A percentile compares a stretch with the other conserved stretches of the same genome.
Conservation (phyloP, 352 stramenopile species). For the Pythium vanterpoolii region DNA sequence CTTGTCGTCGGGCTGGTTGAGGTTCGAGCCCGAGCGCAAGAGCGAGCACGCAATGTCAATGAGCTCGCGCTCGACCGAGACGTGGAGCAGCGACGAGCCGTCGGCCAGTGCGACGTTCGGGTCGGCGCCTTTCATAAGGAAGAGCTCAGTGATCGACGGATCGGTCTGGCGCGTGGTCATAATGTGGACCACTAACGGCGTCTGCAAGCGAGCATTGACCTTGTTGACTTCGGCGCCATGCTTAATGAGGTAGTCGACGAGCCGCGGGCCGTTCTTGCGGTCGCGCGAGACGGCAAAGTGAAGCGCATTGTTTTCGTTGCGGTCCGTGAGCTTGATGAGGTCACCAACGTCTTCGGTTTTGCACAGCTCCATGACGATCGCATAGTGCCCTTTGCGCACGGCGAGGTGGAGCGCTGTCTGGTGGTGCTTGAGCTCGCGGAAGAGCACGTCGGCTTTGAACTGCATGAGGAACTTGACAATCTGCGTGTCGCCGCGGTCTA, state of each 20-base stretch:
- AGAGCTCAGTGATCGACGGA: slow-evolving; percentile 70
- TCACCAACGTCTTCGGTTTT: slow-evolving; percentile 62
- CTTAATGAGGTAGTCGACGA: slow-evolving; percentile 85
- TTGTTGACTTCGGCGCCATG: slow-evolving; percentile 80
- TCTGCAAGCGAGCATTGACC: slow-evolving; percentile 79
- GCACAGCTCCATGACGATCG: slow-evolving; percentile 85
- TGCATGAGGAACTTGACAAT: slow-evolving; percentile 78
- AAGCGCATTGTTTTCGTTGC: slow-evolving; percentile 83
- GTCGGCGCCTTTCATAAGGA: slow-evolving; percentile 60
- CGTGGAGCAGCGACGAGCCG: slow-evolving; percentile 81
- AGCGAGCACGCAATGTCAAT: slow-evolving; percentile 75
- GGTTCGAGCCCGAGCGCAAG: slow-evolving; percentile 62
- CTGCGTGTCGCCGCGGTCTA: slow-evolving; percentile 65
- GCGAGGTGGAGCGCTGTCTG: slow-evolving; percentile 81
- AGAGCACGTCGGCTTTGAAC: slow-evolving; percentile 83
- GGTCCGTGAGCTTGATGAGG: slow-evolving; percentile 70
- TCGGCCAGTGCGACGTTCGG: slow-evolving; percentile 71
- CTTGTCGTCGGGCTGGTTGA: slow-evolving; percentile 73
- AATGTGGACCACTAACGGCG: slow-evolving; percentile 77
- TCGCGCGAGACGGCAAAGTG: slow-evolving; percentile 82
- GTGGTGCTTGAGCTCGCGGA: slow-evolving; percentile 83
- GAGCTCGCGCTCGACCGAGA: slow-evolving; percentile 78
- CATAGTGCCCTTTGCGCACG: slow-evolving; percentile 80
- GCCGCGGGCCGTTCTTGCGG: slow-evolving; percentile 75
- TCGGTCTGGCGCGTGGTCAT: slow-evolving; percentile 85